A percentile compares a stretch with the other conserved stretches of the same genome.
phyloP scores from a whole-genome alignment of 2,329 filamentous ascomycete genomes.

The Pyricularia pennisetigena region DNA sequence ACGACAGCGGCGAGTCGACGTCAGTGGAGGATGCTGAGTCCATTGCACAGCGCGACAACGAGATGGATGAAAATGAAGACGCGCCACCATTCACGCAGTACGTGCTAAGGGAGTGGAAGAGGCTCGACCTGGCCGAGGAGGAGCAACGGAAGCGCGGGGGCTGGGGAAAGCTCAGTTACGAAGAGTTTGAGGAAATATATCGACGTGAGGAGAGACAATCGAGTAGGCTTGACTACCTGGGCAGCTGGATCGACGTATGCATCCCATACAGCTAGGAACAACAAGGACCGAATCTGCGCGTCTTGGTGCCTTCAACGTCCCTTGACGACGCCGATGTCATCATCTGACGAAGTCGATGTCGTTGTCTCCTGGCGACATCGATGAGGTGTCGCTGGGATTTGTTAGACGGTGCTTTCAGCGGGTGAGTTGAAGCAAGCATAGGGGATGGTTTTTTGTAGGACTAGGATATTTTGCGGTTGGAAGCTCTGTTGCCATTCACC shows the following conservation, averaged over 20 bases:
- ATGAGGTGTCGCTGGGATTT: neutral
- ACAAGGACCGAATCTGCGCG: neutral
- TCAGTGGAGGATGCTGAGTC: slow-evolving; percentile 1
- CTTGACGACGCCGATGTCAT: neutral
- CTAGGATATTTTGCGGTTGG: neutral
- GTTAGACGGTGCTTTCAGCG: neutral
- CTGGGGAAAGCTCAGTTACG: slow-evolving; percentile 65
- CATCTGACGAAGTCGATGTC: neutral
- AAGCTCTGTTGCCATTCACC: neutral
- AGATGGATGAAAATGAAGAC: neutral
- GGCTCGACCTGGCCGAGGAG: slow-evolving; percentile 54
- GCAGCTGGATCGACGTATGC: slow-evolving; percentile 82
- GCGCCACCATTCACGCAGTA: slow-evolving; percentile 16
- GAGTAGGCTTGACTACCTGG: slow-evolving; percentile 67
- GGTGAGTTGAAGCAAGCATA: neutral
- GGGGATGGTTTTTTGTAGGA: neutral
- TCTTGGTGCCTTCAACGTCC: neutral
- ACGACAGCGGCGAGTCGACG: neutral
- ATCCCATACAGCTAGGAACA: slow-evolving; percentile 36
- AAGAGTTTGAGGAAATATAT: slow-evolving; percentile 73
- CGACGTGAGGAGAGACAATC: slow-evolving; percentile 52
- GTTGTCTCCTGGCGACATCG: no score
- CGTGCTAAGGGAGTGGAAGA: slow-evolving; percentile 38
- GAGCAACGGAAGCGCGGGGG: slow-evolving; percentile 66
- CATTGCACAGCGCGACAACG: slow-evolving; percentile 1